Percentiles rank a stretch among this genome's conserved stretches.
These are phyloP conservation scores for Kwoniella botswanensis DNA, from an alignment of 768 basidiomycete species.

Conservation along the genomic window DNA sequence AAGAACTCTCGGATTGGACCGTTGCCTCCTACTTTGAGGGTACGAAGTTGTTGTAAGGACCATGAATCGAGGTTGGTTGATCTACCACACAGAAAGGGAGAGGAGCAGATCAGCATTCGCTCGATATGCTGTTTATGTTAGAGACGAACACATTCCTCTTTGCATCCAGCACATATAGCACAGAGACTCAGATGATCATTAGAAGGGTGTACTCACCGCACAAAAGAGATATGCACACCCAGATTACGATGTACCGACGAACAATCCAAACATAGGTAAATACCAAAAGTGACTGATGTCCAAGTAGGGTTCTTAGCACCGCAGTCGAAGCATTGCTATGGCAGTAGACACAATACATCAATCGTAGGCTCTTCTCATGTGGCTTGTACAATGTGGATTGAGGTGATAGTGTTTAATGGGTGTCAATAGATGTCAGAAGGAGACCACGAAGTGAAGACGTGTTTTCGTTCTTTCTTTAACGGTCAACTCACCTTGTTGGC, in stretches of 20 bases:
- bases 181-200: slow-evolving; percentile 8
- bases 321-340: slow-evolving; percentile 89
- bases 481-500: slow-evolving; percentile 65
- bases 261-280: slow-evolving; percentile 98
- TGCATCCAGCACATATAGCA: not conserved
- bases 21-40: slow-evolving; percentile 97
- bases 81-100: slow-evolving; percentile 60
- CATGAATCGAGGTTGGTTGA: slow-evolving; percentile 96
- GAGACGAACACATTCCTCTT: not conserved
- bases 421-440: not conserved
- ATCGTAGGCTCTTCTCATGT: not conserved
- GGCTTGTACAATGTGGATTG: not conserved
- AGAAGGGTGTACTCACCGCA: slow-evolving; percentile 67
- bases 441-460: not conserved
- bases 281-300: slow-evolving; percentile 94
- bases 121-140: too few relatives aligned
- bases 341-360: not conserved
- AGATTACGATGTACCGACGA: slow-evolving; percentile 93
- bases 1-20: slow-evolving; percentile 84
- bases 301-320: slow-evolving; percentile 94
- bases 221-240: slow-evolving; percentile 98
- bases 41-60: slow-evolving; percentile 86
- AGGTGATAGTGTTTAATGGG: not conserved
- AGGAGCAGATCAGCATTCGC: too few relatives aligned
- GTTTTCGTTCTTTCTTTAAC: not conserved